These are phyloP conservation scores for Arthrobotrys megalospora DNA, from an alignment of 2,329 filamentous ascomycete genomes.

Conservation along the genomic window DNA sequence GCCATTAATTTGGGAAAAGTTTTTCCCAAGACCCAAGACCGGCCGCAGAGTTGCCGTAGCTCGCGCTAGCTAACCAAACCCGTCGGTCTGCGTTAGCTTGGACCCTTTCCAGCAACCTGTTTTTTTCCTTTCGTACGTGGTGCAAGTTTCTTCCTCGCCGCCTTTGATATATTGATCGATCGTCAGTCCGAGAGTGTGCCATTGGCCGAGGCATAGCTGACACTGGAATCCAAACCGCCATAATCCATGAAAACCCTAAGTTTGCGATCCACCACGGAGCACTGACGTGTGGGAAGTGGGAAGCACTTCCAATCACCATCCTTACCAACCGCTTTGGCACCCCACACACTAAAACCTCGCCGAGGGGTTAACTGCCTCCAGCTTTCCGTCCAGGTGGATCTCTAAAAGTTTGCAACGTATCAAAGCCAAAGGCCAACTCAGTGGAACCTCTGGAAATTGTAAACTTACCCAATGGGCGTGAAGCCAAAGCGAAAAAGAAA, in stretches of 20 bases:
- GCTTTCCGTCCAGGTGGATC: slow-evolving; percentile 37
- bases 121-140: slow-evolving; percentile 15
- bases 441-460: slow-evolving; percentile 12
- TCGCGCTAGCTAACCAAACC: slow-evolving; percentile 49
- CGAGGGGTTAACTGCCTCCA: slow-evolving; percentile 22
- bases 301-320: slow-evolving; percentile 38
- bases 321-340: slow-evolving; percentile 32
- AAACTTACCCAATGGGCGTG: slow-evolving; percentile 30
- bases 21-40: slow-evolving; percentile 43
- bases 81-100: slow-evolving; percentile 57
- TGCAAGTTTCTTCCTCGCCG: slow-evolving; percentile 5
- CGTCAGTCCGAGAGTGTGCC: slow-evolving; percentile 4
- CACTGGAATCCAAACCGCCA: slow-evolving; percentile 16
- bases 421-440: slow-evolving; percentile 24
- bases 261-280: slow-evolving; percentile 34
- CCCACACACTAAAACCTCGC: slow-evolving; percentile 42
- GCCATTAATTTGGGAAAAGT: slow-evolving; percentile 26
- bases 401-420: slow-evolving; percentile 30
- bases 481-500: slow-evolving; percentile 28
- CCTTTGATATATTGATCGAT: slow-evolving; percentile 17
- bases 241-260: slow-evolving; percentile 26
- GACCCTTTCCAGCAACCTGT: slow-evolving; percentile 54
- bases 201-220: slow-evolving; percentile 11
- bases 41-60: slow-evolving; percentile 48
- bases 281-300: slow-evolving; percentile 39